Conservation (phyloP, 2,329 filamentous ascomycete genomes). For the Endoconidiophora laricicola region DNA sequence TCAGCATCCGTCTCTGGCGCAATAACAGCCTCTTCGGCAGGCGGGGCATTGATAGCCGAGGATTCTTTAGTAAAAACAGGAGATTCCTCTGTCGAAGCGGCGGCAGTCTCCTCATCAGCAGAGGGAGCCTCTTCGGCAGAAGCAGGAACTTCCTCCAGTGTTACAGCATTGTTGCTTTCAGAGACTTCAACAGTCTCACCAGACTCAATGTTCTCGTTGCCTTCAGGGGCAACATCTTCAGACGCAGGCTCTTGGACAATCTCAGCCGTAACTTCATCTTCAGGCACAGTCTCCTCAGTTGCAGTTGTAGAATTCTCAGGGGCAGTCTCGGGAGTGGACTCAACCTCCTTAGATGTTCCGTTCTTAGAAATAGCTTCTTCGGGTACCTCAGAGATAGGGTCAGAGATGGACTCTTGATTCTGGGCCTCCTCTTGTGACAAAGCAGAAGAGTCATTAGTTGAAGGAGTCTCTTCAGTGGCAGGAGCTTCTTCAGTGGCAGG, state of each 20-base stretch:
- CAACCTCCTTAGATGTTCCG: neutral
- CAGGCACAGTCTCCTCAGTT: neutral
- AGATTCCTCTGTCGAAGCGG: neutral
- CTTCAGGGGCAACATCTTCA: conserved; percentile 1
- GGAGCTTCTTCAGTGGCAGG: too few relatives aligned
- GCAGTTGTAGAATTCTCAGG: neutral
- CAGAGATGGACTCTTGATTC: too few relatives aligned
- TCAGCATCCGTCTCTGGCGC: too few relatives aligned
- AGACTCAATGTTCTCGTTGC: neutral
- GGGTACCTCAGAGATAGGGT: neutral
- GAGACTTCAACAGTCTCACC: neutral
- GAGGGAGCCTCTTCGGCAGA: neutral
- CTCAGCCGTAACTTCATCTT: neutral
- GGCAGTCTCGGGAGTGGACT: neutral
- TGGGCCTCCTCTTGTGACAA: too few relatives aligned
- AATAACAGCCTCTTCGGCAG: too few relatives aligned
- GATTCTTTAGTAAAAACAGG: neutral
- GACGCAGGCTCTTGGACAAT: neutral
- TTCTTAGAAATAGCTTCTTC: neutral
- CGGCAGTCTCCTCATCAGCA: neutral
- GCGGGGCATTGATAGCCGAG: too few relatives aligned
- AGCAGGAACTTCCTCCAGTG: neutral
- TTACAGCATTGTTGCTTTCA: neutral
- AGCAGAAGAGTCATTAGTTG: too few relatives aligned
- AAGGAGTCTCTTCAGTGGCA: too few relatives aligned